These are phyloP conservation scores for Oryza australiensis DNA, from an alignment of 176 grass and related monocot genomes.

Conservation along the genomic window DNA sequence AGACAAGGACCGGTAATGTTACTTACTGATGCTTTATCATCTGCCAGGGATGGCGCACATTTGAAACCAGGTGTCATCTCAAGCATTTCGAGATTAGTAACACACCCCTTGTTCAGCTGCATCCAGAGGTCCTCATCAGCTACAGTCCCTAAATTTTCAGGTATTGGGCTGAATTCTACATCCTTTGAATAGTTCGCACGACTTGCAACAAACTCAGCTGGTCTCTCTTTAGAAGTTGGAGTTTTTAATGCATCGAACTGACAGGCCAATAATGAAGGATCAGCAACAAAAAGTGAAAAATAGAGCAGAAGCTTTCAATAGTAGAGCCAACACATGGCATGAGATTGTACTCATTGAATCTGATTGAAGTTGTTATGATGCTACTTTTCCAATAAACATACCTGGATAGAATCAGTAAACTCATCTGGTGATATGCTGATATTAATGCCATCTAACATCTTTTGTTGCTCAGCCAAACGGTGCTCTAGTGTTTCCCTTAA, in stretches of 20 bases:
- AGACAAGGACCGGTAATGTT: not conserved
- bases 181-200: constrained; percentile 53
- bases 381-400: constrained; percentile 35
- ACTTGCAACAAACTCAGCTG: constrained; percentile 57
- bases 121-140: constrained; percentile 80
- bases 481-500: constrained; percentile 52
- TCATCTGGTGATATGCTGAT: constrained; percentile 36
- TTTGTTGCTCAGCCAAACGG: constrained; percentile 63
- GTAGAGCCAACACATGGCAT: not conserved
- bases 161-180: constrained; percentile 62
- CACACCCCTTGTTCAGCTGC: constrained; percentile 71
- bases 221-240: constrained; percentile 58
- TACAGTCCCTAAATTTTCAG: constrained; percentile 54
- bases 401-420: constrained; percentile 52
- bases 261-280: constrained; percentile 22
- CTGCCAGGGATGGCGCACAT: constrained; percentile 23
- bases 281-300: constrained; percentile 17
- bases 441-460: constrained; percentile 48
- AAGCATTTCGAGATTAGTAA: constrained; percentile 78
- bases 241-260: constrained; percentile 61
- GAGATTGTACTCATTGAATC: not conserved
- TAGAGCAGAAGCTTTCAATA: not conserved
- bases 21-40: constrained; percentile 52
- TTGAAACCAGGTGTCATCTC: constrained; percentile 68
- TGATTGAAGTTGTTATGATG: not conserved